These are phyloP conservation scores for Zangia roseola DNA, from an alignment of 768 basidiomycete species.

Conservation along the genomic window DNA sequence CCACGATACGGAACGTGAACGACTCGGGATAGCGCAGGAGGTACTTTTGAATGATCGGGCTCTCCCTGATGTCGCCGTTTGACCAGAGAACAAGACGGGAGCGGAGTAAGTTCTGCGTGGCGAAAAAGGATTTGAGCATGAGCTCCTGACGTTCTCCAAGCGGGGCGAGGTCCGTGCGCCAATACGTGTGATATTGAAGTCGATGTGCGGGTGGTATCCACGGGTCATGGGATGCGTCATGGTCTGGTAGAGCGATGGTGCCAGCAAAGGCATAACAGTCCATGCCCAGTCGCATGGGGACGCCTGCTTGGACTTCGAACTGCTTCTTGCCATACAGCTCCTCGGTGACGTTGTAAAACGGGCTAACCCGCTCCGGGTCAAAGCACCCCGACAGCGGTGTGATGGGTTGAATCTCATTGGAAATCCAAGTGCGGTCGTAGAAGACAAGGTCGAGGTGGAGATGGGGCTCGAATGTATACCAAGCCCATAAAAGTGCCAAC, in stretches of 20 bases:
- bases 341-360: conserved; percentile 66
- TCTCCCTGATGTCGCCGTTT: conserved; percentile 67
- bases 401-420: conserved; percentile 64
- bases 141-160: conserved; percentile 82
- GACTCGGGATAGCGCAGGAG: conserved; percentile 62
- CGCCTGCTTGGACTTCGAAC: conserved; percentile 78
- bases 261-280: conserved; percentile 93
- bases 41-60: conserved; percentile 60
- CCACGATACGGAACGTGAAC: conserved; percentile 65
- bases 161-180: conserved; percentile 81
- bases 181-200: conserved; percentile 87
- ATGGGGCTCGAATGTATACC: conserved; percentile 64
- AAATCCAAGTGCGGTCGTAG: conserved; percentile 74
- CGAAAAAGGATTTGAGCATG: conserved; percentile 91
- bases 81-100: conserved; percentile 90
- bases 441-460: conserved; percentile 79
- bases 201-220: conserved; percentile 42
- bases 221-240: background rate
- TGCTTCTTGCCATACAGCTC: conserved; percentile 59
- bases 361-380: conserved; percentile 53
- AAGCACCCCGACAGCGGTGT: conserved; percentile 75
- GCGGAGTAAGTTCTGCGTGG: conserved; percentile 72
- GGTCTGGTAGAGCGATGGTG: conserved; percentile 50
- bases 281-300: conserved; percentile 74
- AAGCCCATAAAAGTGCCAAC: conserved; percentile 33